Conservation (phyloP, 805 yeast genomes). For the Suhomyces pyralidae region DNA sequence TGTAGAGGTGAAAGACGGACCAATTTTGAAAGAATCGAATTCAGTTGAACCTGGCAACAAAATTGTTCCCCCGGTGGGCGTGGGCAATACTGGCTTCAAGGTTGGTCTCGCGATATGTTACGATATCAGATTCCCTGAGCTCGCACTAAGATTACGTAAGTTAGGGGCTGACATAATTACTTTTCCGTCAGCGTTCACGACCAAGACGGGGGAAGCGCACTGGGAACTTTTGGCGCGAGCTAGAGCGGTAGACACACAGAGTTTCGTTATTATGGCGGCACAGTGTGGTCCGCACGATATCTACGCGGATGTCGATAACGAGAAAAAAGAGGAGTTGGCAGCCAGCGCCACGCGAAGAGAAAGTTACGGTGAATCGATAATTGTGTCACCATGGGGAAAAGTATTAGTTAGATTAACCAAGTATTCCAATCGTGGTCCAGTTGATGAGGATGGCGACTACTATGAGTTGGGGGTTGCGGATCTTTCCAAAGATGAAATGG, state of each 20-base stretch:
- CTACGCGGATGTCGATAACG: constrained; percentile 32
- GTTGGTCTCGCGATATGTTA: constrained; percentile 78
- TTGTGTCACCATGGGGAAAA: constrained; percentile 91
- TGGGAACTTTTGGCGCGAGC: constrained; percentile 81
- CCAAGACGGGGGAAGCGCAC: constrained; percentile 87
- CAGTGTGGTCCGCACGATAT: constrained; percentile 77
- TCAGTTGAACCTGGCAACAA: constrained; percentile 77
- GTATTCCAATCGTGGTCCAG: constrained; percentile 23
- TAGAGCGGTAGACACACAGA: constrained; percentile 85
- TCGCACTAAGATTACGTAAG: constrained; percentile 60
- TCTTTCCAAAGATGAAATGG: constrained; percentile 51
- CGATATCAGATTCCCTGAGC: constrained; percentile 85
- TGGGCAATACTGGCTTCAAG: constrained; percentile 33
- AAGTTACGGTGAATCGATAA: constrained; percentile 83
- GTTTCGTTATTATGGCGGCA: constrained; percentile 85
- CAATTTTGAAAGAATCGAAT: constrained; percentile 70
- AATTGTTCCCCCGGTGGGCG: constrained; percentile 55
- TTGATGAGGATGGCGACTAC: constrained; percentile 33
- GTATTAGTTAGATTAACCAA: constrained; percentile 52
- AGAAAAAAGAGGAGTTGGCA: constrained; percentile 5
- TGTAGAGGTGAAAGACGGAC: constrained; percentile 79
- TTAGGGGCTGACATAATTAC: constrained; percentile 75
- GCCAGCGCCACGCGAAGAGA: constrained; percentile 37
- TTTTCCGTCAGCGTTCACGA: constrained; percentile 91
- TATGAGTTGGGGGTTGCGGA: constrained; percentile 57